Conservation (phyloP, 306 rosid species). For the Acacia acuminata region DNA sequence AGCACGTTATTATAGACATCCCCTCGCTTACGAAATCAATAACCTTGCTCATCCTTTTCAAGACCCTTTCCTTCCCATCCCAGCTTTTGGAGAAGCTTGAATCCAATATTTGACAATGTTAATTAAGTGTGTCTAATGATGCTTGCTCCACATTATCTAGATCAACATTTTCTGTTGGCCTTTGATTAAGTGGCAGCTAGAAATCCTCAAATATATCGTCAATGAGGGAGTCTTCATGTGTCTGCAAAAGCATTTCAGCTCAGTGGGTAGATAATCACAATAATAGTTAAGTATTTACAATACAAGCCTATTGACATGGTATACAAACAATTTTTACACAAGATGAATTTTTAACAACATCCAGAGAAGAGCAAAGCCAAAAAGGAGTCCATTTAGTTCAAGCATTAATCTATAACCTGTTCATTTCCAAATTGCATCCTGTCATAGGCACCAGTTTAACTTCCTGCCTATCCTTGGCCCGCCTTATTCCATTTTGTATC, state of each 20-base stretch:
- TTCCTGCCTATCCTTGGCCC: no score
- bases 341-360: no score
- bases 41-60: conserved; percentile 97
- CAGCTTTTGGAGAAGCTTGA: conserved; percentile 95
- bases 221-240: conserved; percentile 49
- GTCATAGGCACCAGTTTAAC: no score
- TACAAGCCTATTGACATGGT: neutral
- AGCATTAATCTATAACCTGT: no score
- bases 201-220: conserved; percentile 74
- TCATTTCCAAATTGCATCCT: no score
- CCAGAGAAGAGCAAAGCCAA: no score
- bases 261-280: neutral
- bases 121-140: conserved; percentile 73
- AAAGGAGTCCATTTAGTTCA: no score
- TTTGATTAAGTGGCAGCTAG: conserved; percentile 82
- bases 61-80: conserved; percentile 96
- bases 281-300: conserved; percentile 11
- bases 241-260: conserved; percentile 31
- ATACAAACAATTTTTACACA: neutral
- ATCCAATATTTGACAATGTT: conserved; percentile 82
- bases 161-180: conserved; percentile 94
- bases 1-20: neutral
- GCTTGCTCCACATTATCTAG: conserved; percentile 96
- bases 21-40: neutral
- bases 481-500: no score